phyloP scores from a whole-genome alignment of 208 protist species.

The Leishmania aethiopica region DNA sequence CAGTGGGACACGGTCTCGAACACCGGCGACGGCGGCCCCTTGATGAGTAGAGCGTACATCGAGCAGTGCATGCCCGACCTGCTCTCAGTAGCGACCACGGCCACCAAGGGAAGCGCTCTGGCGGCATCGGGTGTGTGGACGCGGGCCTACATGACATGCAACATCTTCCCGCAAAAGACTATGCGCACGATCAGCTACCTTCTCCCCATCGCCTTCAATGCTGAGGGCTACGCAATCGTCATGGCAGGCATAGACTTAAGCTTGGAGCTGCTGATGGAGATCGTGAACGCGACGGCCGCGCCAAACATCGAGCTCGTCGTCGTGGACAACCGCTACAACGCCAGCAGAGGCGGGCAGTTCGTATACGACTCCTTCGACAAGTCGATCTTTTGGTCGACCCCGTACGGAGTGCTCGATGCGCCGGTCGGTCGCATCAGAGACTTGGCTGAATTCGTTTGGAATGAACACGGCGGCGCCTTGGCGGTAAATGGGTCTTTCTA shows the following conservation, averaged over 20 bases:
- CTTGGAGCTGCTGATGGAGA: constrained; percentile 31
- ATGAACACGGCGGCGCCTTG: constrained; percentile 21
- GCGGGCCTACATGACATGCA: constrained; percentile 12
- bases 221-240: constrained; percentile 16
- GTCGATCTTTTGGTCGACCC: constrained; percentile 28
- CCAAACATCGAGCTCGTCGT: constrained; percentile 49
- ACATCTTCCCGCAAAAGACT: constrained; percentile 21
- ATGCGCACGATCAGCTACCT: constrained; percentile 40
- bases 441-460: constrained; percentile 34
- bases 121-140: constrained; percentile 39
- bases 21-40: constrained; percentile 8
- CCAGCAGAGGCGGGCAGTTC: constrained; percentile 39
- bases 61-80: constrained; percentile 29
- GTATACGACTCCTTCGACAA: constrained; percentile 49
- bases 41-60: constrained; percentile 25
- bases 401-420: constrained; percentile 34
- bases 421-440: constrained; percentile 38
- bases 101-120: constrained; percentile 24
- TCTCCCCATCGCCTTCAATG: constrained; percentile 38
- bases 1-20: constrained; percentile 16
- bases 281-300: constrained; percentile 33
- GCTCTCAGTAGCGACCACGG: constrained; percentile 12
- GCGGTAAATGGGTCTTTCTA: constrained; percentile 47
- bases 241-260: constrained; percentile 46
- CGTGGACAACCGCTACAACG: constrained; percentile 36